Evolutionary conservation across 495 filamentous ascomycete species (phyloP), one percentile per base, ranked within the genome.

Genomic region (Daldinia caldariorum): DNA sequence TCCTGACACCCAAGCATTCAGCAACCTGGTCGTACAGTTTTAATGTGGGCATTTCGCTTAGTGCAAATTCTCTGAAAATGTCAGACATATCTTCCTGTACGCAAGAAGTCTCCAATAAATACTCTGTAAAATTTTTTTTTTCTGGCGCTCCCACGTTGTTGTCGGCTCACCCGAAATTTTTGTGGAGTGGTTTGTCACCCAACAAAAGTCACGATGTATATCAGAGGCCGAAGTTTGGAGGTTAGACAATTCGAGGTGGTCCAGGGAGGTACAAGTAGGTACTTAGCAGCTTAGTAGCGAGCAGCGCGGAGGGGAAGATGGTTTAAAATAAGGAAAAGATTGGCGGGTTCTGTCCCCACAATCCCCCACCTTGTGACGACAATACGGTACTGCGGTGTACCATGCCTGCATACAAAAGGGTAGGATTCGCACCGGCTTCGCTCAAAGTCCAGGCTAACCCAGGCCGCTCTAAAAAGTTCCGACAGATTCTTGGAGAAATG

Each of bases 161-260:
- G 56, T 57, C 58, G 39, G 38, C 43, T 67, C 53, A 67, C 53
- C 58, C 47, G 47, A 60, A 41, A 58, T 45, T 63, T 54, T 63
- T 71, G 63, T 71, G 69, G 69, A 67, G 69, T 63, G 47, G 38
- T 29, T 55, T 55, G 38, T 63, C 41, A 54, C 69, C 63, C 69
- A 71, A 71, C 69, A 71, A 71, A 71, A 63, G 63, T 67, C 69
- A 71, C 69, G 69, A 71, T 71, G 55, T 38, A 54, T 67, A 67
- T 60, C 29, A 59, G 54, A 67, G 63, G 69, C 63, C 43, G 49
- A 38, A 63, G 54, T 26, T 38, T 38, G 38, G 58, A 67, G 39
- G 45, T 65, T 57, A 14, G 62, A 5, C 20, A 43, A 55, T 47
- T 26, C 26, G 26, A 14, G 45, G 43, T 26, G 26, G 26, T 26